A percentile compares a stretch with the other conserved stretches of the same genome.
Evolutionary conservation across 768 basidiomycete genomes (phyloP).

Genomic region (Termitomyces sp.): DNA sequence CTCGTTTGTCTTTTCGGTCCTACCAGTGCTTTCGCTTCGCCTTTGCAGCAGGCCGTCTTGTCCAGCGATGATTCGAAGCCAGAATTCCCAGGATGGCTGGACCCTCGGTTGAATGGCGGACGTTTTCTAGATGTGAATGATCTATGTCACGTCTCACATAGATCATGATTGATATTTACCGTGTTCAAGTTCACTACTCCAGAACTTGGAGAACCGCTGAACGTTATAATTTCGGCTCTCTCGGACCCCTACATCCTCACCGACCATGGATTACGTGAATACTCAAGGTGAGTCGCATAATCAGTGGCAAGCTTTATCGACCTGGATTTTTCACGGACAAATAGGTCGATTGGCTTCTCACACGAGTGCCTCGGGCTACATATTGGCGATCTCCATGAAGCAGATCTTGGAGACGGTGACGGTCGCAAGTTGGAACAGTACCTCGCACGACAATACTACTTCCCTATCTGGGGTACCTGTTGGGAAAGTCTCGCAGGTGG

Average conservation of each 20-base stretch:
- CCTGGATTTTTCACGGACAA: not conserved
- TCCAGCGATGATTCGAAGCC: not conserved
- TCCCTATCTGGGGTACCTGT: conserved; percentile 77
- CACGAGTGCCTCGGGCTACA: conserved; percentile 80
- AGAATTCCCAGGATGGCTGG: conserved; percentile 38
- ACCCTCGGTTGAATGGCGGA: conserved; percentile 72
- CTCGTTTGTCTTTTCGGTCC: not conserved
- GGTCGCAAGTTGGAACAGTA: conserved; percentile 62
- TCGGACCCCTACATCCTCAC: conserved; percentile 81
- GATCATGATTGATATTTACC: not conserved
- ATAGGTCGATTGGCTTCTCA: conserved; percentile 75
- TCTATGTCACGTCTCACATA: not conserved
- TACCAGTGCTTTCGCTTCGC: not conserved
- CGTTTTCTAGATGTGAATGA: conserved; percentile 65
- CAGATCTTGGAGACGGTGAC: conserved; percentile 81
- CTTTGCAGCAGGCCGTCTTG: conserved; percentile 9
- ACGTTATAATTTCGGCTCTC: conserved; percentile 71
- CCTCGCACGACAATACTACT: conserved; percentile 74
- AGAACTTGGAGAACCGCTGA: conserved; percentile 73
- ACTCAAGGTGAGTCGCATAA: conserved; percentile 51
- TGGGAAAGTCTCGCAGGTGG: conserved; percentile 78
- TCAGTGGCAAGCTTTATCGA: not conserved
- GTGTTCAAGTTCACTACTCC: conserved; percentile 53
- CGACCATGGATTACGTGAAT: conserved; percentile 61
- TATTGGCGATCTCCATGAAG: conserved; percentile 67